Percentiles rank a stretch among this genome's conserved stretches.
Evolutionary conservation across 192 early-diverging fungal species (phyloP).

Genomic region (Umbelopsis sp.): DNA sequence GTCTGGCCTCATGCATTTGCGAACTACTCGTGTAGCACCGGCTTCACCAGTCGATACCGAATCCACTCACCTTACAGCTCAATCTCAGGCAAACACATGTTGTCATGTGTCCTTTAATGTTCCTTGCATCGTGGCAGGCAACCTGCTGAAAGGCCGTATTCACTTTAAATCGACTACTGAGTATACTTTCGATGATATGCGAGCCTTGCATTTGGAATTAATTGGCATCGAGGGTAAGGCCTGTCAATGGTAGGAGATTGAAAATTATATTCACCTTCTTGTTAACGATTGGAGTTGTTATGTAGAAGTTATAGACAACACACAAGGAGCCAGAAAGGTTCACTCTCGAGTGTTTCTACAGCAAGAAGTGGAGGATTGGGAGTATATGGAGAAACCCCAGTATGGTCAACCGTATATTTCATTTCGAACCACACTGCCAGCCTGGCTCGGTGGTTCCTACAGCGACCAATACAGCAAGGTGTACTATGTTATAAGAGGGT

Average conservation of each 20-base stretch:
- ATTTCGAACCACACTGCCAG: neutral
- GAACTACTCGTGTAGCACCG: too few relatives aligned
- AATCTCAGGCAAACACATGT: too few relatives aligned
- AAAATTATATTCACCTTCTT: neutral
- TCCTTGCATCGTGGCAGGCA: neutral
- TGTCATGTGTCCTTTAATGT: too few relatives aligned
- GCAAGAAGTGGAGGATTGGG: neutral
- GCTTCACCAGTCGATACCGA: too few relatives aligned
- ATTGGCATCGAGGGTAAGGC: neutral
- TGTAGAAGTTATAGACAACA: neutral
- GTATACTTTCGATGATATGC: neutral
- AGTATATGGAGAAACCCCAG: neutral
- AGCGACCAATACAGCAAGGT: neutral
- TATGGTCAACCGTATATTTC: neutral
- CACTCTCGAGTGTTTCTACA: neutral
- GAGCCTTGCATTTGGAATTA: neutral
- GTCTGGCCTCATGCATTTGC: too few relatives aligned
- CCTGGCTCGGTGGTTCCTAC: neutral
- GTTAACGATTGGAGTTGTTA: too few relatives aligned
- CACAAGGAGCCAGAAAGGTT: neutral
- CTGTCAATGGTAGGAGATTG: neutral
- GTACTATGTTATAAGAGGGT: conserved; percentile 4
- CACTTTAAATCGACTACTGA: neutral
- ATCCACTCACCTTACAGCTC: too few relatives aligned
- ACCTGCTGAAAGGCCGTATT: neutral